Conservation (phyloP, 2,329 filamentous ascomycete species). For the Falciphora oryzae region DNA sequence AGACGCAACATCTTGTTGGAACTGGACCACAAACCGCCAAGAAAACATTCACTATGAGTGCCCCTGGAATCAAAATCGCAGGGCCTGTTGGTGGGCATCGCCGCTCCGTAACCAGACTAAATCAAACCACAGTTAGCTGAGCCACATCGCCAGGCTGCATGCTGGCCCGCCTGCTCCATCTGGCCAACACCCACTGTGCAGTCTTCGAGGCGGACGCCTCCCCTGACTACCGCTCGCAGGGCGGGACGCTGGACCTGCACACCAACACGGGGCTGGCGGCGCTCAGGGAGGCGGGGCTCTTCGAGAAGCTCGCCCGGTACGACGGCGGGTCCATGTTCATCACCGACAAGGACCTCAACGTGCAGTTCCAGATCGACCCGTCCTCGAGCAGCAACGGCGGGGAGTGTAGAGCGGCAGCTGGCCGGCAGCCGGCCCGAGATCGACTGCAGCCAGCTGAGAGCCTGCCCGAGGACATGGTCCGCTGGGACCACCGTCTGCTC, state of each 20-base stretch:
- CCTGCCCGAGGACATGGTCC: conserved; percentile 37
- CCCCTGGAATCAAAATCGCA: too few species aligned
- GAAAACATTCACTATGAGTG: too few species aligned
- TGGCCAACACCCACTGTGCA: conserved; percentile 37
- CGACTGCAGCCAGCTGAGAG: conserved; percentile 42
- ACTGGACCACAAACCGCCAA: too few species aligned
- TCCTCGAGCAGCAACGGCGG: conserved; percentile 22
- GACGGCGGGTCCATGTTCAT: conserved; percentile 46
- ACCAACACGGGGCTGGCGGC: conserved; percentile 43
- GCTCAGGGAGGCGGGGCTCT: conserved; percentile 43
- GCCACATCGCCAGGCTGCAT: conserved; percentile 31
- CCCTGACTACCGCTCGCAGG: conserved; percentile 40
- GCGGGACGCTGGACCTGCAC: conserved; percentile 51
- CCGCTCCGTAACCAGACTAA: too few species aligned
- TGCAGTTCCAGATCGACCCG: conserved; percentile 25
- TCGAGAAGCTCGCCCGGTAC: conserved; percentile 41
- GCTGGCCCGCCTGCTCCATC: conserved; percentile 45
- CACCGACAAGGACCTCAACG: conserved; percentile 34
- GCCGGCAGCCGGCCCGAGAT: conserved; percentile 43
- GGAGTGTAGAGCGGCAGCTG: conserved; percentile 12
- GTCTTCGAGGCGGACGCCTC: conserved; percentile 44
- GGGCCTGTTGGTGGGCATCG: too few species aligned
- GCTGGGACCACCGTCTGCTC: conserved; percentile 40
- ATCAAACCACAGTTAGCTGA: too few species aligned
- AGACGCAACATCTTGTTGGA: too few species aligned